Percentiles rank a stretch among this genome's conserved stretches.
These are phyloP conservation scores for Ogataea nitratoaversa DNA, from an alignment of 805 yeast genomes.

Conservation along the genomic window DNA sequence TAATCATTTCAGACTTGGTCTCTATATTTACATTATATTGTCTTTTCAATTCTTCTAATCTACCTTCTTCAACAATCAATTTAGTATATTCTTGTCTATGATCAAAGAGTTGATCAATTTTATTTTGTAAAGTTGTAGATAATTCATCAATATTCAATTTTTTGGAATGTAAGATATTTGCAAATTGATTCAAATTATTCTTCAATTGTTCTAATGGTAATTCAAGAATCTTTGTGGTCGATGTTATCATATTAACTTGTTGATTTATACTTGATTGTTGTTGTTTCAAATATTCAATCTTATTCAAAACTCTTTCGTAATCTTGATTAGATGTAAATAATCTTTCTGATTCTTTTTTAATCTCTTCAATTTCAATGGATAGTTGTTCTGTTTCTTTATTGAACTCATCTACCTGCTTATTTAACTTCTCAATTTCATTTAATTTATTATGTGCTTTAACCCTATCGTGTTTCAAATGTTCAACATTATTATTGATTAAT, in stretches of 20 bases:
- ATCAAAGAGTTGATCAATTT: slow-evolving; percentile 4
- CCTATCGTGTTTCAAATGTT: slow-evolving; percentile 69
- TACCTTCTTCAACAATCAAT: slow-evolving; percentile 50
- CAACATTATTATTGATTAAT: slow-evolving; percentile 71
- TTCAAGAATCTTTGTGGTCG: slow-evolving; percentile 41
- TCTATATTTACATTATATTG: slow-evolving; percentile 19
- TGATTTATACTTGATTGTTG: slow-evolving; percentile 41
- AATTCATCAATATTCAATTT: slow-evolving; percentile 13
- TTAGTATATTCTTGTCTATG: slow-evolving; percentile 33
- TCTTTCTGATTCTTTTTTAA: slow-evolving; percentile 55
- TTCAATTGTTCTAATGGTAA: slow-evolving; percentile 41
- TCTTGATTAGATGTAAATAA: slow-evolving; percentile 77
- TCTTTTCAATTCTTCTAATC: slow-evolving; percentile 36
- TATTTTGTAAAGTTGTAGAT: slow-evolving; percentile 16
- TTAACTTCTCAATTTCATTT: slow-evolving; percentile 41
- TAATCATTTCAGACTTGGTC: slow-evolving; percentile 10
- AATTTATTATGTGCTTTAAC: slow-evolving; percentile 62
- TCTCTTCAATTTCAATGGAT: slow-evolving; percentile 44
- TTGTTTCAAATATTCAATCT: slow-evolving; percentile 52
- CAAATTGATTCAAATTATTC: slow-evolving; percentile 39
- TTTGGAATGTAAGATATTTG: slow-evolving; percentile 22
- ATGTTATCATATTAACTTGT: slow-evolving; percentile 49
- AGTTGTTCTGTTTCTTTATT: slow-evolving; percentile 46
- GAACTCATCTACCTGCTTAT: slow-evolving; percentile 40
- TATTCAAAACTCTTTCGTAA: slow-evolving; percentile 67